A percentile compares a stretch with the other conserved stretches of the same genome.
Conservation (phyloP, 1,284 basidiomycete genomes). For the Cryptococcus sp. region DNA sequence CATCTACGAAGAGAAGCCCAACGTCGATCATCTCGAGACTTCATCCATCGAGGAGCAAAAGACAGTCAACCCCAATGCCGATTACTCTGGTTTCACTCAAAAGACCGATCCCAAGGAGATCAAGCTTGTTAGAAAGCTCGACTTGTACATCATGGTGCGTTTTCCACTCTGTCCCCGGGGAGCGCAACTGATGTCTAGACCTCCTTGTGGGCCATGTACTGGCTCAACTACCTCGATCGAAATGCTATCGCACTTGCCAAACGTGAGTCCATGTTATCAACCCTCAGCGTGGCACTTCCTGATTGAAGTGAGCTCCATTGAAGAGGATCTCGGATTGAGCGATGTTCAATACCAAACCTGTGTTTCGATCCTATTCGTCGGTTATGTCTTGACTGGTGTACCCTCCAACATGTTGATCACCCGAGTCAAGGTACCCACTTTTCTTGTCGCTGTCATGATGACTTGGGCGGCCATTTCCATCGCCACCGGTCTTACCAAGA, state of each 20-base stretch:
- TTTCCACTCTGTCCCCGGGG: not conserved
- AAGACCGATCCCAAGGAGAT: constrained; percentile 5
- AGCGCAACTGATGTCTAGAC: not conserved
- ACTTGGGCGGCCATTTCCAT: constrained; percentile 13
- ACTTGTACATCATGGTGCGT: constrained; percentile 9
- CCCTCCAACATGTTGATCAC: constrained; percentile 35
- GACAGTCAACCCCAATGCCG: not conserved
- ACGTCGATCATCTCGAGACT: not conserved
- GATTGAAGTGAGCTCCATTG: not conserved
- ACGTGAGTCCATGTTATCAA: not conserved
- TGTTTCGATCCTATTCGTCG: constrained; percentile 42
- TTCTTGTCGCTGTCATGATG: constrained; percentile 12
- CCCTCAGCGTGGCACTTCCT: not conserved
- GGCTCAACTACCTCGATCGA: constrained; percentile 15
- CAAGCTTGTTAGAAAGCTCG: constrained; percentile 7
- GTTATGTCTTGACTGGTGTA: constrained; percentile 31
- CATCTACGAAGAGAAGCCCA: not conserved
- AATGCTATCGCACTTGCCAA: constrained; percentile 16
- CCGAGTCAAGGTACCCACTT: constrained; percentile 22
- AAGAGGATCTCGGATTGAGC: constrained; percentile 29
- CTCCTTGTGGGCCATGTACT: not conserved
- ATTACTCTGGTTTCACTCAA: constrained; percentile 1
- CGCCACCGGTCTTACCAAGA: constrained; percentile 10
- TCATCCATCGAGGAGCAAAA: not conserved
- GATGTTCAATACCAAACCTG: constrained; percentile 32